Percentiles rank a stretch among this genome's conserved stretches.
Conservation (phyloP, 2,329 filamentous ascomycete genomes). For the Incumbomyces delicatus region DNA sequence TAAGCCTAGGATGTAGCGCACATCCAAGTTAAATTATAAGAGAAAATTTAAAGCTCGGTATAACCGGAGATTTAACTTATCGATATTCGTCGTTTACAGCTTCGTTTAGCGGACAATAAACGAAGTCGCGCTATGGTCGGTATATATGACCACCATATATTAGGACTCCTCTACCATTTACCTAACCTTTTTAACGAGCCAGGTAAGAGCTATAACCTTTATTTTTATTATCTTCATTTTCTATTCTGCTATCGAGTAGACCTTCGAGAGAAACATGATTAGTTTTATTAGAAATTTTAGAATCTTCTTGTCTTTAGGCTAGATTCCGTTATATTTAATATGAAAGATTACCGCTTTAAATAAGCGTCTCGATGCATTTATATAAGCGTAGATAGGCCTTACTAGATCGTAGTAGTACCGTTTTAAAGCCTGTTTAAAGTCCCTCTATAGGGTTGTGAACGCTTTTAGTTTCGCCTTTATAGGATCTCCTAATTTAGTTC, state of each 20-base stretch:
- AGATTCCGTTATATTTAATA: slow-evolving; percentile 15
- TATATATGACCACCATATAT: slow-evolving; percentile 10
- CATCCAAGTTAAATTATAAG: too few species aligned
- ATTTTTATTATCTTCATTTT: too few species aligned
- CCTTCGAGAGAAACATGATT: too few species aligned
- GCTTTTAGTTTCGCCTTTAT: slow-evolving; percentile 4
- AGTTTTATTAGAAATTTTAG: slow-evolving; percentile 17
- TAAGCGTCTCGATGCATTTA: too few species aligned
- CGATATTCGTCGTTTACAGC: slow-evolving; percentile 8
- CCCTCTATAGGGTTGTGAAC: too few species aligned
- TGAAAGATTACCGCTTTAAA: too few species aligned
- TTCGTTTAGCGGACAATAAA: slow-evolving; percentile 10
- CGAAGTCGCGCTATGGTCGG: slow-evolving; percentile 12
- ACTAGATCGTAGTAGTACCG: too few species aligned
- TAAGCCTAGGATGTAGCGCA: slow-evolving; percentile 9
- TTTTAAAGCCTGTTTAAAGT: too few species aligned
- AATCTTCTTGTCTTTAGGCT: slow-evolving; percentile 9
- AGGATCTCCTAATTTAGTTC: slow-evolving; percentile 6
- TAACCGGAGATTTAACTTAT: slow-evolving; percentile 7
- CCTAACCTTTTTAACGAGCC: slow-evolving; percentile 10
- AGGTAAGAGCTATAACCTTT: slow-evolving; percentile 14
- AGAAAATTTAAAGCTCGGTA: too few species aligned
- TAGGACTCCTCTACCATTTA: slow-evolving; percentile 9
- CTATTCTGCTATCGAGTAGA: too few species aligned
- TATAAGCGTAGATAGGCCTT: too few species aligned